Base-by-base conservation (phyloP, 305 asterid genomes). In the Rubia peregrina region DNA sequence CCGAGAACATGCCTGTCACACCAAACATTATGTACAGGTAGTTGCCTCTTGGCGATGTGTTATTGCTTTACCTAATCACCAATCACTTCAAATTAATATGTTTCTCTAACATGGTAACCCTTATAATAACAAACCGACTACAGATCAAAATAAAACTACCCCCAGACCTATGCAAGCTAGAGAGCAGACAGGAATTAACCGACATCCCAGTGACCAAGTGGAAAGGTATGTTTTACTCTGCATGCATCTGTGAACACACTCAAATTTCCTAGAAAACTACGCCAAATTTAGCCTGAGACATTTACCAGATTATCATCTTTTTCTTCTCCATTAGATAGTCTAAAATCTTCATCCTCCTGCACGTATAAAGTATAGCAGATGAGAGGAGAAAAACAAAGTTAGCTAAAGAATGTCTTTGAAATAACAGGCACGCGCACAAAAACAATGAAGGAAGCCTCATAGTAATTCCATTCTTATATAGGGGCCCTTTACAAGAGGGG, bases 261-360 rank as follows among this genome's bases (percentile, higher is more conserved):
- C 43, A 48, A 10, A 11, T 21, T 26, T 48, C 46, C 71, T 53
- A 56, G 40, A n/a, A 24, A 53, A 46, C 59, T 51, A 57, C 14
- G 26, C 26, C 26, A 5, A 8, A 38, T 9, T 11, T 62, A 17
- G 40, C 71, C 69, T 11, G 59, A 75, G 21, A 71, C 33, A 62
- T 85, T 76, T 84, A 91, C 96, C 86, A 81, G 72, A 69, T 61
- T 80, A 64, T 61, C 53, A 76, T 87, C 91, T 78, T 73, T 84
- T 74, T 83, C 92, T 73, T 87, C 96, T 82, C 80, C 89, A 13
- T 80, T 74, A 33, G 91, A 74, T 79, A 86, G 86, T 51, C 78
- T 80, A 79, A 89, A 91, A 81, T 91, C 96, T 81, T 75, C 90
- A 75, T 91, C 98, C 76, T 84, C 96, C 98, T 91, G 71, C 71